phyloP scores from a whole-genome alignment of 257 asterid species.

The Vinca minor region DNA sequence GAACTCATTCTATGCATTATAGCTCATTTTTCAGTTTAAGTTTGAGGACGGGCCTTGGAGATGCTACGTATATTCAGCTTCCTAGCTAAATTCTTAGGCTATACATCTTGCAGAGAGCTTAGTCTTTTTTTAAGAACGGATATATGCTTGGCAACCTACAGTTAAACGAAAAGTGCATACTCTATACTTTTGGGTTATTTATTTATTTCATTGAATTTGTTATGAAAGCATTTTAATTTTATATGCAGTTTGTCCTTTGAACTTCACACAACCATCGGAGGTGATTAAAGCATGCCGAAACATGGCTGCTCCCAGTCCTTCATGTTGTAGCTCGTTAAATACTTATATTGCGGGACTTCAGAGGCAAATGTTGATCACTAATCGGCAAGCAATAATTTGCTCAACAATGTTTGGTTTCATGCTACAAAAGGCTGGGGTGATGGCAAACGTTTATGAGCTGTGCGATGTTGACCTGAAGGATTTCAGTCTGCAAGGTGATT shows the following conservation, averaged over 20 bases:
- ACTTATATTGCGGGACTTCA: constrained; percentile 64
- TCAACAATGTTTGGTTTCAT: constrained; percentile 74
- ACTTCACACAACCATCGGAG: constrained; percentile 65
- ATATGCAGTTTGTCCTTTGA: constrained; percentile 80
- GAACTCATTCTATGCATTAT: neutral
- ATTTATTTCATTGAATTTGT: neutral
- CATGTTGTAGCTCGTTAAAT: constrained; percentile 79
- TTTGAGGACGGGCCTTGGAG: neutral
- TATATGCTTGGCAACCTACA: neutral
- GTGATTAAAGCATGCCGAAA: constrained; percentile 73
- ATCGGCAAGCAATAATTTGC: constrained; percentile 84
- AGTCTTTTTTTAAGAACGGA: neutral
- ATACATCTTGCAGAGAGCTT: neutral
- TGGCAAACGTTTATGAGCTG: constrained; percentile 74
- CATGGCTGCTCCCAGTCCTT: constrained; percentile 70
- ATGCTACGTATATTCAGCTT: neutral
- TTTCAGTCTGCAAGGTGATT: constrained; percentile 90
- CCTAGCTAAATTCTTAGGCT: neutral
- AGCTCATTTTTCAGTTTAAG: neutral
- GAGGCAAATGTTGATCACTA: constrained; percentile 87
- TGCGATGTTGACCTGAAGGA: constrained; percentile 96
- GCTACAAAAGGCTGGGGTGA: constrained; percentile 83
- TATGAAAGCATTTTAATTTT: neutral
- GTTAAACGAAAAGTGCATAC: neutral
- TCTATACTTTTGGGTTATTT: neutral